phyloP scores from a whole-genome alignment of 2,329 filamentous ascomycete species.

The Aspergillus texensis region DNA sequence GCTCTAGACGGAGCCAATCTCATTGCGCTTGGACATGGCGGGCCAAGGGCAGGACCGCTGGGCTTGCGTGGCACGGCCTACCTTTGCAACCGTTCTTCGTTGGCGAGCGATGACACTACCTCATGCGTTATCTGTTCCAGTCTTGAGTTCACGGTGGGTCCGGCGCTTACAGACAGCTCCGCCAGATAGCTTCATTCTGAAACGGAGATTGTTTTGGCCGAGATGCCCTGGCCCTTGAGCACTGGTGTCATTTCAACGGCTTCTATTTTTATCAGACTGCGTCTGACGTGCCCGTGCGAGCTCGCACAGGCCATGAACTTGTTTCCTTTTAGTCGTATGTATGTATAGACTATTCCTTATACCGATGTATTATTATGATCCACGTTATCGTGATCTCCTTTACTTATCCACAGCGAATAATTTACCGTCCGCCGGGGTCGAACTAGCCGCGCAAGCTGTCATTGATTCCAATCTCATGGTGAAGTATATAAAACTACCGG shows the following conservation, averaged over 20 bases:
- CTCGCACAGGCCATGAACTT: background rate
- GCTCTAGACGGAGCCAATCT: background rate
- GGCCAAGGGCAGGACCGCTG: background rate
- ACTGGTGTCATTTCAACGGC: background rate
- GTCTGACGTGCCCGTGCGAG: background rate
- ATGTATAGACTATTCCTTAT: conserved; percentile 1
- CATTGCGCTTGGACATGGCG: background rate
- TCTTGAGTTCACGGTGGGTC: background rate
- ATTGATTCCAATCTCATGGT: background rate
- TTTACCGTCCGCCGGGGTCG: background rate
- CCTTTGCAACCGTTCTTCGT: background rate
- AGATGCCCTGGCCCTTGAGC: background rate
- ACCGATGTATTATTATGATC: conserved; percentile 1
- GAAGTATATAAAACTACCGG: background rate
- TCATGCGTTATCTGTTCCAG: background rate
- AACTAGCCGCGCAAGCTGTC: background rate
- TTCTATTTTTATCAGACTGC: background rate
- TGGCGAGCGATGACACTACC: background rate
- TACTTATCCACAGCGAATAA: background rate
- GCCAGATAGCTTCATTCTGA: background rate
- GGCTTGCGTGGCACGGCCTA: background rate
- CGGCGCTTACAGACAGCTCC: background rate
- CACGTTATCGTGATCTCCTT: background rate
- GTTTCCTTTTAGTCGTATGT: background rate
- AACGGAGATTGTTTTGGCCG: conserved; percentile 1